phyloP scores from a whole-genome alignment of 306 rosid species.

The Citrullus colocynthis region DNA sequence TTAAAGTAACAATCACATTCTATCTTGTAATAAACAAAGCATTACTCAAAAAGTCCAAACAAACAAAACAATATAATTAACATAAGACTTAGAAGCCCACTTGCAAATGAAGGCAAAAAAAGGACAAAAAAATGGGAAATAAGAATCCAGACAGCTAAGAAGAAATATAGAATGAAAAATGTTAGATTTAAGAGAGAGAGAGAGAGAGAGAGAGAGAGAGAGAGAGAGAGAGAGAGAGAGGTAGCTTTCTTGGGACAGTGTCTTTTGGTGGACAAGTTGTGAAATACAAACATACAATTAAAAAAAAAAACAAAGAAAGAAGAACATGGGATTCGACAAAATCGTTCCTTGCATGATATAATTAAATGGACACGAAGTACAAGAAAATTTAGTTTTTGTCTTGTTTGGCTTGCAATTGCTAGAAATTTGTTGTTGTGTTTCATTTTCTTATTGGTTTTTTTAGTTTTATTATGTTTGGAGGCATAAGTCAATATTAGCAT shows the following conservation, averaged over 20 bases:
- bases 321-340: constrained; percentile 37
- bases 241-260: not conserved
- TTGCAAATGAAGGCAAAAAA: not conserved
- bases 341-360: constrained; percentile 5
- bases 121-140: not conserved
- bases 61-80: not conserved
- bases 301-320: constrained; percentile 19
- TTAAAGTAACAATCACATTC: not conserved
- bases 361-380: constrained; percentile 7
- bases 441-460: not conserved
- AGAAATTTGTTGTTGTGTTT: not conserved
- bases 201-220: not conserved
- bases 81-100: not conserved
- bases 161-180: not conserved
- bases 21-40: not conserved
- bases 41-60: not conserved
- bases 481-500: not conserved
- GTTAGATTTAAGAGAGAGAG: not conserved
- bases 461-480: not conserved
- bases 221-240: too few relatives aligned
- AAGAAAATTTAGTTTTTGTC: not conserved
- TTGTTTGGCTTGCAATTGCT: not conserved
- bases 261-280: not conserved
- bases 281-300: constrained; percentile 19
- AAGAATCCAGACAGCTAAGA: not conserved